These are phyloP conservation scores for Solanum etuberosum DNA, from an alignment of 257 asterid species.

Conservation along the genomic window DNA sequence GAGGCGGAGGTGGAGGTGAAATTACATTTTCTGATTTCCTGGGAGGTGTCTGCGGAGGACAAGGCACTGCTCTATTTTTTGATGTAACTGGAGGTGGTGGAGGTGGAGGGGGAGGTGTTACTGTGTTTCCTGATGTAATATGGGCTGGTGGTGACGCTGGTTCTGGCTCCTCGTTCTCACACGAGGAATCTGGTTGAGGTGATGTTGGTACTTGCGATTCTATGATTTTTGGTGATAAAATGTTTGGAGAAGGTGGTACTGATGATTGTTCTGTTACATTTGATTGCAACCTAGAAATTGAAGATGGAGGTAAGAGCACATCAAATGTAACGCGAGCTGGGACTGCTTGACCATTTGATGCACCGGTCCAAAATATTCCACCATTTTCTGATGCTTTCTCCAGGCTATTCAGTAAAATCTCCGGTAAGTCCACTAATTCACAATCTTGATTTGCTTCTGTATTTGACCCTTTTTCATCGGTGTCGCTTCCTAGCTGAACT, in stretches of 20 bases:
- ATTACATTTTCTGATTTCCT: neutral
- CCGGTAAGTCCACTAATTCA: conserved; percentile 15
- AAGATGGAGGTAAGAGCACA: conserved; percentile 15
- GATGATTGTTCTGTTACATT: neutral
- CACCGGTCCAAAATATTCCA: conserved; percentile 9
- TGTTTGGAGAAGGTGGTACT: neutral
- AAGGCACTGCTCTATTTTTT: neutral
- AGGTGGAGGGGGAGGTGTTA: conserved; percentile 7
- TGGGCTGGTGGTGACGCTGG: conserved; percentile 8
- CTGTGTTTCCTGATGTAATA: neutral
- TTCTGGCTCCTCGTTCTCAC: neutral
- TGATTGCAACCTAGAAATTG: conserved; percentile 15
- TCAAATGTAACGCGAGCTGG: conserved; percentile 9
- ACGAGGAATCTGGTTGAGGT: neutral
- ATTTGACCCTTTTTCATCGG: neutral
- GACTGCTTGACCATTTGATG: neutral
- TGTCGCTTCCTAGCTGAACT: conserved; percentile 11
- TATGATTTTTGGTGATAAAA: neutral
- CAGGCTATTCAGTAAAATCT: neutral
- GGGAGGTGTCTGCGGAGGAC: conserved; percentile 19
- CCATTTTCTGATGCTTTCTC: conserved; percentile 1
- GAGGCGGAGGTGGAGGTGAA: conserved; percentile 1
- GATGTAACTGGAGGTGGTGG: conserved; percentile 2
- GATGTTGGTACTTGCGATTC: conserved; percentile 2
- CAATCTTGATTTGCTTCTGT: conserved; percentile 7